Evolutionary conservation across 768 basidiomycete genomes (phyloP).

Genomic region (Auricularia sp.): DNA sequence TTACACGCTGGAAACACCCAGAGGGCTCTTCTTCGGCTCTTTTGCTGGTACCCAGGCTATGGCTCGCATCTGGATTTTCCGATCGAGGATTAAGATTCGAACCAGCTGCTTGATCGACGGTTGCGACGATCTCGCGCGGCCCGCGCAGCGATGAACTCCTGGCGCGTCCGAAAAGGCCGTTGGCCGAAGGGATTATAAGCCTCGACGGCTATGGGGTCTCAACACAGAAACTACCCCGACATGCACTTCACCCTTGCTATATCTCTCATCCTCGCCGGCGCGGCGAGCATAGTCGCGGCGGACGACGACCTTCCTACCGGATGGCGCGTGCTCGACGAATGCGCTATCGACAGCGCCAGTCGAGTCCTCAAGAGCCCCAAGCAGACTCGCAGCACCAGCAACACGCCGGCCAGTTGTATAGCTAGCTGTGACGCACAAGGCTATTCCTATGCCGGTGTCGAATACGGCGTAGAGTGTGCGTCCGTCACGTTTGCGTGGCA

Average conservation of each 20-base stretch:
- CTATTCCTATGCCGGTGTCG: not conserved
- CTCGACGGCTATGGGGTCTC: too few relatives aligned
- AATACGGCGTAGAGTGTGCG: not conserved
- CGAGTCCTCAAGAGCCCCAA: not conserved
- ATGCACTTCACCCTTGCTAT: too few relatives aligned
- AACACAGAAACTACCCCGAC: too few relatives aligned
- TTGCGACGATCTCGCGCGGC: constrained; percentile 11
- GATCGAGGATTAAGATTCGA: too few relatives aligned
- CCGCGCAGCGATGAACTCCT: constrained; percentile 15
- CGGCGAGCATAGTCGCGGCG: not conserved
- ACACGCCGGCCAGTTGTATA: not conserved
- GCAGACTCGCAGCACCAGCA: not conserved
- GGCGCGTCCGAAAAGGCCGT: too few relatives aligned
- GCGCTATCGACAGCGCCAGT: not conserved
- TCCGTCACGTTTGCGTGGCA: constrained; percentile 5
- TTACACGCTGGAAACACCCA: too few relatives aligned
- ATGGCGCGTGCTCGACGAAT: not conserved
- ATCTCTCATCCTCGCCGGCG: too few relatives aligned
- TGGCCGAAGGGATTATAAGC: too few relatives aligned
- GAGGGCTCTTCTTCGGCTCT: too few relatives aligned
- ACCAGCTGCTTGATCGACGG: too few relatives aligned
- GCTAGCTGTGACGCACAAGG: not conserved
- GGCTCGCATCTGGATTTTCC: too few relatives aligned
- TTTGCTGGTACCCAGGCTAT: too few relatives aligned
- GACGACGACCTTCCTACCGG: not conserved